phyloP scores from a whole-genome alignment of 331 rosid species.

The Prunus yedoensis region DNA sequence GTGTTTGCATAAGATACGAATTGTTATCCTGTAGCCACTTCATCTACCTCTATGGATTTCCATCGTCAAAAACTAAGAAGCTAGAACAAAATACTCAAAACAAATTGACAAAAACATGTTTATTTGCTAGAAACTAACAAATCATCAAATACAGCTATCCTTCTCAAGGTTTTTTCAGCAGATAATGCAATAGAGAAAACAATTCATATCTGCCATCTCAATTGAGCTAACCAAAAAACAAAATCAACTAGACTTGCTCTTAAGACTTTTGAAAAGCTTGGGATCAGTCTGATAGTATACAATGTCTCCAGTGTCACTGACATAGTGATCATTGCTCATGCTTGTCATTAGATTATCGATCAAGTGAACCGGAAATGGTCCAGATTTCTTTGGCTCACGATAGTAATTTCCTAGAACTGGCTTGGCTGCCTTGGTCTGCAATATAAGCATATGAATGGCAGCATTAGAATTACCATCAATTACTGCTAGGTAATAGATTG shows the following conservation, averaged over 20 bases:
- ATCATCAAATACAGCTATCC: slow-evolving; percentile 15
- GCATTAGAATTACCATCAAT: not conserved
- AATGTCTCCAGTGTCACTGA: slow-evolving; percentile 68
- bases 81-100: not conserved
- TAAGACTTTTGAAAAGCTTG: slow-evolving; percentile 30
- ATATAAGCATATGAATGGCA: not conserved
- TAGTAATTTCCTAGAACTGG: slow-evolving; percentile 80
- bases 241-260: slow-evolving; percentile 38
- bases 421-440: slow-evolving; percentile 76
- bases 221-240: not conserved
- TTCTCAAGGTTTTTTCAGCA: not conserved
- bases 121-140: slow-evolving; percentile 24
- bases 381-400: slow-evolving; percentile 82
- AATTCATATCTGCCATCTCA: not conserved
- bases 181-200: slow-evolving; percentile 10
- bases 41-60: not conserved
- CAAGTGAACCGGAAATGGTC: slow-evolving; percentile 71
- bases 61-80: not conserved
- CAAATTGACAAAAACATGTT: not conserved
- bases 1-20: too few species aligned
- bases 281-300: slow-evolving; percentile 74
- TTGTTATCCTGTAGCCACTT: not conserved
- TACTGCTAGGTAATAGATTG: not conserved
- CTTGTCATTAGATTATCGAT: slow-evolving; percentile 55
- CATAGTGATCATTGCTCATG: slow-evolving; percentile 73